phyloP scores from a whole-genome alignment of 78 protist genomes.

The Dictyostelium firmibasis region DNA sequence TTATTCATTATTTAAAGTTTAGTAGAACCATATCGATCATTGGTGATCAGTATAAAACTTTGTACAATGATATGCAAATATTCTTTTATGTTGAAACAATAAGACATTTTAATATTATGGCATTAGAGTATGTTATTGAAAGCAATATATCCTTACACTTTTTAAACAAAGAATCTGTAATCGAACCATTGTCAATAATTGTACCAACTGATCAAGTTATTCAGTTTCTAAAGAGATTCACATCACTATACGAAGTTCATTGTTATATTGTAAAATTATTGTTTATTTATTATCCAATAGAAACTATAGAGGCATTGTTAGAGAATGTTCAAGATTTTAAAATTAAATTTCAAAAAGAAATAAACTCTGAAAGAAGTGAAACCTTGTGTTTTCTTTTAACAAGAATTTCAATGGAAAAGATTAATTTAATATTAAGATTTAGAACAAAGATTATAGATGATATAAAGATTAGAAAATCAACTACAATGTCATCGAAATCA shows the following conservation, averaged over 20 bases:
- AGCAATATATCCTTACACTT: neutral
- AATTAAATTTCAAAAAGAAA: neutral
- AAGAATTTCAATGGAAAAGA: neutral
- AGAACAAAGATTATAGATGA: neutral
- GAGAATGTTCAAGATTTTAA: neutral
- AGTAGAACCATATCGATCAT: neutral
- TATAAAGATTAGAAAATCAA: neutral
- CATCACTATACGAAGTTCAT: neutral
- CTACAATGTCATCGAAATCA: neutral
- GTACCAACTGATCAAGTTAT: neutral
- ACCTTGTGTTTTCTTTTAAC: neutral
- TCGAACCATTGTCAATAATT: neutral
- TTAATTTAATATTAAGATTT: neutral
- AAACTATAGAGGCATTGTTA: neutral
- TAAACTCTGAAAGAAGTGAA: neutral
- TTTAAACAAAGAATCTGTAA: neutral
- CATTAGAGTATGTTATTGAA: neutral
- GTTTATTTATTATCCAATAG: neutral
- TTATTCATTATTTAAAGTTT: neutral
- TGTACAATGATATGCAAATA: neutral
- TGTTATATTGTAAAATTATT: neutral
- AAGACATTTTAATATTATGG: neutral
- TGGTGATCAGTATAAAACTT: neutral
- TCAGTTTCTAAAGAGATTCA: neutral
- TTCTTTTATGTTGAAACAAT: slow-evolving; percentile 10